Percentiles rank a stretch among this genome's conserved stretches.
Evolutionary conservation across 2,329 filamentous ascomycete genomes (phyloP).

Genomic region (Ophioceras dolichostomum): DNA sequence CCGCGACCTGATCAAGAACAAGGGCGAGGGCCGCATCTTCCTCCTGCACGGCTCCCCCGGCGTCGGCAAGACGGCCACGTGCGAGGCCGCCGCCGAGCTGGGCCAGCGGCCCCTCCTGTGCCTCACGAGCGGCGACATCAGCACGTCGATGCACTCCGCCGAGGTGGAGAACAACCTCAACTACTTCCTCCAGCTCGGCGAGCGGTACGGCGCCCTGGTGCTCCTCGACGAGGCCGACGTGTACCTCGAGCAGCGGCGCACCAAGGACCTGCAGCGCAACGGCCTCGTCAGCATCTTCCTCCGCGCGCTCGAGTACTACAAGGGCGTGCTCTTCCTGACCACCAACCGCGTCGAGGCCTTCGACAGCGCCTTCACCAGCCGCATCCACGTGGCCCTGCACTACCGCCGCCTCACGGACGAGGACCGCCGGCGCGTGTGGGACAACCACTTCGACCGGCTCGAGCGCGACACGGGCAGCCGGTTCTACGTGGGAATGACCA

Average conservation of each 20-base stretch:
- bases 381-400: constrained; percentile 36
- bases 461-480: constrained; percentile 24
- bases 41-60: constrained; percentile 39
- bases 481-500: constrained; percentile 22
- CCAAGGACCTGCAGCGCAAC: constrained; percentile 30
- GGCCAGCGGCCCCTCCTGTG: constrained; percentile 36
- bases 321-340: constrained; percentile 35
- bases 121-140: constrained; percentile 36
- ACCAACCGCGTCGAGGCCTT: constrained; percentile 35
- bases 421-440: constrained; percentile 31
- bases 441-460: constrained; percentile 31
- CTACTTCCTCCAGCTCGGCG: constrained; percentile 34
- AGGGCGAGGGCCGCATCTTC: constrained; percentile 36
- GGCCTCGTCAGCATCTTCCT: constrained; percentile 35
- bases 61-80: constrained; percentile 46
- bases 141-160: constrained; percentile 16
- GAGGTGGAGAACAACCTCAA: constrained; percentile 28
- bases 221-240: constrained; percentile 49
- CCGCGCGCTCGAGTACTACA: constrained; percentile 38
- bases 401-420: constrained; percentile 27
- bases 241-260: constrained; percentile 39
- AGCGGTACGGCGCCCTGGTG: constrained; percentile 37
- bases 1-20: constrained; percentile 33
- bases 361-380: constrained; percentile 33
- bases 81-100: constrained; percentile 40